Conservation (phyloP, 2,329 filamentous ascomycete species). For the Geosmithia flava region DNA sequence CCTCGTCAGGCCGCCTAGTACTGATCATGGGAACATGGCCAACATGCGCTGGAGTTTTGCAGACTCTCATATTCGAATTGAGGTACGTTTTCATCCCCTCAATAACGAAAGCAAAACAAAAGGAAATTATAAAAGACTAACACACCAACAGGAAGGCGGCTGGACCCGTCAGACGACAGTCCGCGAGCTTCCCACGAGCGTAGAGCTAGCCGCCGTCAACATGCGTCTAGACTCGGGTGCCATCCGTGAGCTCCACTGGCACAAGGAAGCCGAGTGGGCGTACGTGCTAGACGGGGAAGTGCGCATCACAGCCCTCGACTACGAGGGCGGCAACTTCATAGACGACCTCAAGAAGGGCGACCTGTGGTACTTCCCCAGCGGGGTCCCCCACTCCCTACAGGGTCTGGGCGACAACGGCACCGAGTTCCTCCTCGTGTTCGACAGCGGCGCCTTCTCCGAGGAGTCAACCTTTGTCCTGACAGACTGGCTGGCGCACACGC, state of each 20-base stretch:
- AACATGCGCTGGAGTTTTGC: constrained; percentile 66
- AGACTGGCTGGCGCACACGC: constrained; percentile 63
- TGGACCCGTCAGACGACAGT: constrained; percentile 67
- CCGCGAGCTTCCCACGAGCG: constrained; percentile 49
- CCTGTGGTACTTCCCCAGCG: constrained; percentile 71
- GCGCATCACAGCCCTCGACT: constrained; percentile 60
- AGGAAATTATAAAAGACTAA: not conserved
- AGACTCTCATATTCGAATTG: constrained; percentile 51
- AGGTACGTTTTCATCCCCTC: constrained; percentile 24
- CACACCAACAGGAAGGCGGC: constrained; percentile 46
- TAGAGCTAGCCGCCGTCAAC: constrained; percentile 65
- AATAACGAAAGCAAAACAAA: constrained; percentile 1
- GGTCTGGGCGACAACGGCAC: constrained; percentile 52
- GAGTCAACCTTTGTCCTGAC: constrained; percentile 61
- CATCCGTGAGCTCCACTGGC: constrained; percentile 70
- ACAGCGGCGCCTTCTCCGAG: constrained; percentile 38
- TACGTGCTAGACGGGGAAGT: constrained; percentile 61
- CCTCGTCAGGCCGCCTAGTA: constrained; percentile 58
- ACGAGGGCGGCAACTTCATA: constrained; percentile 64
- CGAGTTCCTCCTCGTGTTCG: constrained; percentile 35
- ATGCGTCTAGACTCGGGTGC: constrained; percentile 65
- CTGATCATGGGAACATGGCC: constrained; percentile 56
- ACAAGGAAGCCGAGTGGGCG: constrained; percentile 70
- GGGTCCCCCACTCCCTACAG: constrained; percentile 66
- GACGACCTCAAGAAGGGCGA: constrained; percentile 68